Conservation (phyloP, 2,329 filamentous ascomycete genomes). For the Fusarium sp. region DNA sequence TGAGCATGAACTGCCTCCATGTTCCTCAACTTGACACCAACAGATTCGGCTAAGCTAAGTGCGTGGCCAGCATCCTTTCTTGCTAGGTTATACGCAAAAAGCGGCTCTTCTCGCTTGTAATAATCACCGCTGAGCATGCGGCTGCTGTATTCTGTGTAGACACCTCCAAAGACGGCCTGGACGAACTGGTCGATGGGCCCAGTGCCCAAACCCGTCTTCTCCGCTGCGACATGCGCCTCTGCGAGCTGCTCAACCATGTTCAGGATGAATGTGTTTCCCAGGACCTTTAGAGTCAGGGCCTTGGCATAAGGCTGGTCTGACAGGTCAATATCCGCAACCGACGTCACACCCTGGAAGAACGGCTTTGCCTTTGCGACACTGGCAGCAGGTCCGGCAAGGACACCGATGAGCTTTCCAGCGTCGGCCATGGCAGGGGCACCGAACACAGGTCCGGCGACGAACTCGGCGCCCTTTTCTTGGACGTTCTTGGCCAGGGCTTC, state of each 20-base stretch:
- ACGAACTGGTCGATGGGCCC: constrained; percentile 77
- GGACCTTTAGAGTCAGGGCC: constrained; percentile 77
- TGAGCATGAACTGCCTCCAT: constrained; percentile 75
- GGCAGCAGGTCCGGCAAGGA: constrained; percentile 71
- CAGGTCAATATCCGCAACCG: constrained; percentile 75
- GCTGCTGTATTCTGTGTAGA: constrained; percentile 77
- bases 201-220: constrained; percentile 79
- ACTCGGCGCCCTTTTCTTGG: constrained; percentile 69
- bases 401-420: constrained; percentile 73
- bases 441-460: constrained; percentile 77
- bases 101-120: constrained; percentile 76
- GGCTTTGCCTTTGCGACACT: constrained; percentile 72
- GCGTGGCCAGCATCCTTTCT: constrained; percentile 85
- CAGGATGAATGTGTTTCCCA: constrained; percentile 87
- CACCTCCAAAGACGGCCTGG: constrained; percentile 76
- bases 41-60: constrained; percentile 68
- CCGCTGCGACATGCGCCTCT: constrained; percentile 80
- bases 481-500: constrained; percentile 69
- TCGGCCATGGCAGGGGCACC: constrained; percentile 77
- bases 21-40: constrained; percentile 70
- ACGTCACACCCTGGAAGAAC: constrained; percentile 77
- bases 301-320: constrained; percentile 72
- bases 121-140: constrained; percentile 82
- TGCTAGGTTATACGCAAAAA: constrained; percentile 84
- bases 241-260: constrained; percentile 83